phyloP scores from a whole-genome alignment of 2,329 filamentous ascomycete species.

The Sclerotiophoma versabilis region DNA sequence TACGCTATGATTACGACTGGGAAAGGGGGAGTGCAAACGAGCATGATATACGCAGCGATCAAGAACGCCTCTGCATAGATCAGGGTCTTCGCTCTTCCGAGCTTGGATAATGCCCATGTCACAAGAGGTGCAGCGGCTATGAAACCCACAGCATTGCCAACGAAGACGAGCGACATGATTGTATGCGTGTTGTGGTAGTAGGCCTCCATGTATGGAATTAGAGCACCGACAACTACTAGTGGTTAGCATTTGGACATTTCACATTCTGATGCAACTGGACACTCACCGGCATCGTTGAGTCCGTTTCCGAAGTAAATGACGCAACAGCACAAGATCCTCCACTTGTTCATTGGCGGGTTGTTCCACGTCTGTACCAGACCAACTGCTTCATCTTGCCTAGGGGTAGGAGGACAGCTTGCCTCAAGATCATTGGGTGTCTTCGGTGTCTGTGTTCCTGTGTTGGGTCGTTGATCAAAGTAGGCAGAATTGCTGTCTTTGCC shows the following conservation, averaged over 20 bases:
- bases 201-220: slow-evolving; percentile 81
- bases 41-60: slow-evolving; percentile 67
- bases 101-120: slow-evolving; percentile 66
- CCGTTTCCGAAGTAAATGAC: slow-evolving; percentile 73
- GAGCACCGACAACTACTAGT: slow-evolving; percentile 67
- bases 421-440: slow-evolving; percentile 57
- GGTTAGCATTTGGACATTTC: slow-evolving; percentile 15
- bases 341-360: slow-evolving; percentile 71
- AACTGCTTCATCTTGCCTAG: slow-evolving; percentile 49
- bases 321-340: slow-evolving; percentile 69
- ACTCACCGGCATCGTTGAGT: slow-evolving; percentile 70
- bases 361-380: slow-evolving; percentile 65
- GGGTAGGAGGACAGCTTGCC: slow-evolving; percentile 61
- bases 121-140: slow-evolving; percentile 74
- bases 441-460: slow-evolving; percentile 30
- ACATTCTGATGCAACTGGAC: not conserved
- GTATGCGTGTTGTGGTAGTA: slow-evolving; percentile 80
- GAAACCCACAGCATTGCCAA: slow-evolving; percentile 79
- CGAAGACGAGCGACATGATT: slow-evolving; percentile 81
- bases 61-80: slow-evolving; percentile 66
- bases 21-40: slow-evolving; percentile 75
- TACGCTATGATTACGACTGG: slow-evolving; percentile 65
- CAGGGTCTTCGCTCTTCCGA: slow-evolving; percentile 72
- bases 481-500: slow-evolving; percentile 18
- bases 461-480: slow-evolving; percentile 21